These are phyloP conservation scores for Hemileccinum rubropunctum DNA, from an alignment of 768 basidiomycete species.

Conservation along the genomic window DNA sequence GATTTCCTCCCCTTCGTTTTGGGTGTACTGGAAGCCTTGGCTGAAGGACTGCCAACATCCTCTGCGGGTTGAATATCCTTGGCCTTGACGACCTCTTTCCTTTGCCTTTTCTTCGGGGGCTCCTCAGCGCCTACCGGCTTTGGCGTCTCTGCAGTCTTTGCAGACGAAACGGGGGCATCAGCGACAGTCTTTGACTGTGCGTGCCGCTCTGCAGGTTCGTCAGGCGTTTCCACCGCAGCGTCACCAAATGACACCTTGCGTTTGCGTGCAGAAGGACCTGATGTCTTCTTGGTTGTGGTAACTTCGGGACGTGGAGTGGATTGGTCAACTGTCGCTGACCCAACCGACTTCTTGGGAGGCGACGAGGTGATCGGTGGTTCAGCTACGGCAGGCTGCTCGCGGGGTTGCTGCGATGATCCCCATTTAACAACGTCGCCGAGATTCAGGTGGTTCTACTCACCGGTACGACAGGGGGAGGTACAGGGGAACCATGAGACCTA, in stretches of 20 bases:
- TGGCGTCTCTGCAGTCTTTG: neutral
- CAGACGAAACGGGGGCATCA: neutral
- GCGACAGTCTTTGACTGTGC: slow-evolving; percentile 6
- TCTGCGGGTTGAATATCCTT: slow-evolving; percentile 6
- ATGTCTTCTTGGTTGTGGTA: neutral
- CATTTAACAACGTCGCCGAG: neutral
- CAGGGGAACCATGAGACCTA: neutral
- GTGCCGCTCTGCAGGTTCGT: neutral
- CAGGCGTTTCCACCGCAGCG: neutral
- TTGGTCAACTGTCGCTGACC: too few species aligned
- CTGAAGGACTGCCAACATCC: slow-evolving; percentile 1
- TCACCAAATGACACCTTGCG: slow-evolving; percentile 21
- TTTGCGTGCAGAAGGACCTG: slow-evolving; percentile 20
- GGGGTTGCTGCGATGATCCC: neutral
- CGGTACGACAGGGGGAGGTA: neutral
- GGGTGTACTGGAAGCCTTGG: slow-evolving; percentile 4
- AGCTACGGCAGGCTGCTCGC: neutral
- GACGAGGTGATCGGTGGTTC: neutral
- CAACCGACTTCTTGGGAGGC: neutral
- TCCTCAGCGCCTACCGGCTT: neutral
- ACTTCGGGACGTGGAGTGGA: neutral
- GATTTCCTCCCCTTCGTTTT: slow-evolving; percentile 10
- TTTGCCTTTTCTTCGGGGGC: slow-evolving; percentile 20
- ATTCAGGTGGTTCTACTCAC: slow-evolving; percentile 10
- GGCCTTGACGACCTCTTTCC: slow-evolving; percentile 1